A percentile compares a stretch with the other conserved stretches of the same genome.
Conservation (phyloP, 192 early-diverging fungal genomes). For the Umbelopsis ramanniana region DNA sequence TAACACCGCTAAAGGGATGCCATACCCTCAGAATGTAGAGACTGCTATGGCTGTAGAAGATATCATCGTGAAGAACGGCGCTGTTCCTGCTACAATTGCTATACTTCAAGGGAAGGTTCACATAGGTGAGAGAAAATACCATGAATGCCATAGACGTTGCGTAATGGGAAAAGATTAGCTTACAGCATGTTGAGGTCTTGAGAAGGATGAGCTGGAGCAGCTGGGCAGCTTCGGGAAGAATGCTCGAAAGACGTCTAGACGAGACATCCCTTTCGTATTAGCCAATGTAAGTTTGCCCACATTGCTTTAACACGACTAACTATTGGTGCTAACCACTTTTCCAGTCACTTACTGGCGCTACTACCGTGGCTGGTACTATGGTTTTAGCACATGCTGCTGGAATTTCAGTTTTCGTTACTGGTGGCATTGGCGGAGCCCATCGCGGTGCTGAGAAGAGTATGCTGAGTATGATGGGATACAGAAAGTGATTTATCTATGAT, state of each 20-base stretch:
- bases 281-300: slow-evolving; percentile 50
- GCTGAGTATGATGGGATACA: not conserved
- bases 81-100: slow-evolving; percentile 89
- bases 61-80: slow-evolving; percentile 72
- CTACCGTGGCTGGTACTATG: slow-evolving; percentile 94
- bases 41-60: slow-evolving; percentile 83
- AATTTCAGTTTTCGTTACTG: slow-evolving; percentile 93
- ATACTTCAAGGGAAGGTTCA: slow-evolving; percentile 84
- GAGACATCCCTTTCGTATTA: slow-evolving; percentile 82
- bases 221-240: slow-evolving; percentile 64
- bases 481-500: not conserved
- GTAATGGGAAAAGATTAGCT: not conserved
- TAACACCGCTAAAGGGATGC: slow-evolving; percentile 65
- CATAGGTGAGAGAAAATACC: slow-evolving; percentile 54
- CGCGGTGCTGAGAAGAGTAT: slow-evolving; percentile 74
- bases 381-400: slow-evolving; percentile 84
- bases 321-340: not conserved
- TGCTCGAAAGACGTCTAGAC: slow-evolving; percentile 80
- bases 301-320: not conserved
- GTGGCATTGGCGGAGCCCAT: slow-evolving; percentile 97
- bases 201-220: slow-evolving; percentile 58
- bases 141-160: not conserved
- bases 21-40: slow-evolving; percentile 88
- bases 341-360: slow-evolving; percentile 75
- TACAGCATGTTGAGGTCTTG: slow-evolving; percentile 51